phyloP scores from a whole-genome alignment of 2,329 filamentous ascomycete species.

The Penicillium sp. region DNA sequence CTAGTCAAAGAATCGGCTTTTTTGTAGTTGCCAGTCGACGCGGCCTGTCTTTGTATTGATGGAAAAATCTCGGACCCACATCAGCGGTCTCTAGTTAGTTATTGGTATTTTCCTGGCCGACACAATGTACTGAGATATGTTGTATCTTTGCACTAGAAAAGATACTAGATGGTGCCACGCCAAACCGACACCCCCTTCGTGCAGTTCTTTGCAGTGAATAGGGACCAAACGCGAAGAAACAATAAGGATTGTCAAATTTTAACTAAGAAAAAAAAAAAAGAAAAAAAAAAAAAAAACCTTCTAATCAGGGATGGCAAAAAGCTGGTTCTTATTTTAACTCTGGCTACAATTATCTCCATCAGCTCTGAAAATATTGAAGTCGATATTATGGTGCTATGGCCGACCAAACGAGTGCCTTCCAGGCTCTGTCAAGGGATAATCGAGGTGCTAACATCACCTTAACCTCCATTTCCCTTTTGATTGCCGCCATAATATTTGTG shows the following conservation, averaged over 20 bases:
- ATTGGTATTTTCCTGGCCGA: neutral
- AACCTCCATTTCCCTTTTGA: constrained; percentile 11
- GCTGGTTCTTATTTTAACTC: neutral
- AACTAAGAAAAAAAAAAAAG: neutral
- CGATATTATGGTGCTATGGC: constrained; percentile 4
- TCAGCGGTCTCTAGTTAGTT: neutral
- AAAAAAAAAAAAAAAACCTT: no score
- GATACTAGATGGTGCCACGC: constrained; percentile 2
- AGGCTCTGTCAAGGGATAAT: constrained; percentile 11
- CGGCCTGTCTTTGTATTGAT: neutral
- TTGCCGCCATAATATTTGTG: constrained; percentile 19
- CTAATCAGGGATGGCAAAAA: neutral
- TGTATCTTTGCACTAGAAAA: neutral
- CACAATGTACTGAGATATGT: neutral
- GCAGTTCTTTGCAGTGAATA: neutral
- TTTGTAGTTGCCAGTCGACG: neutral
- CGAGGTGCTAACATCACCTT: constrained; percentile 11
- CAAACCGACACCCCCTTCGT: constrained; percentile 6
- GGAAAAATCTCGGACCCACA: neutral
- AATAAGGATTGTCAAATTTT: constrained; percentile 1
- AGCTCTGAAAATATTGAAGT: neutral
- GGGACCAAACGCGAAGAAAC: neutral
- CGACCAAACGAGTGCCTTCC: constrained; percentile 10
- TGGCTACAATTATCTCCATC: neutral
- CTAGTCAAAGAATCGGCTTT: neutral